Conservation (phyloP, 2,329 filamentous ascomycete species). For the Fusarium lateritium region DNA sequence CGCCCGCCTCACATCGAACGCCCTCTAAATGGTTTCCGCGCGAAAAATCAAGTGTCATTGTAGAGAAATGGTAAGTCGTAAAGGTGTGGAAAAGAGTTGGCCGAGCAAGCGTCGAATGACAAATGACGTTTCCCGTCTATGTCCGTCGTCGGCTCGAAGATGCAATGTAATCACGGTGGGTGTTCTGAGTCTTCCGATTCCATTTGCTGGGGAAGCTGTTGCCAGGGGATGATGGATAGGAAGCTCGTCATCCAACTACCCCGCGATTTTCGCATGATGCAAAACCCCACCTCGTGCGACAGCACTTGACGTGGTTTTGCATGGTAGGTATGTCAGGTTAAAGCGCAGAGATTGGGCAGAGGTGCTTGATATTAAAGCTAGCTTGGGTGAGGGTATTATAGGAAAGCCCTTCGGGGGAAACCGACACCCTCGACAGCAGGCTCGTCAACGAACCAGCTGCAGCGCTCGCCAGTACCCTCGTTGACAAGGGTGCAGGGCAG, state of each 20-base stretch:
- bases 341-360: slow-evolving; percentile 21
- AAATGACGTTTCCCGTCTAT: slow-evolving; percentile 24
- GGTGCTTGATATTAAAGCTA: slow-evolving; percentile 28
- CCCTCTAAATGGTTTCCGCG: slow-evolving; percentile 47
- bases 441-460: slow-evolving; percentile 95
- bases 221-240: slow-evolving; percentile 6
- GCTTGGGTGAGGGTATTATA: slow-evolving; percentile 53
- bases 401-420: slow-evolving; percentile 81
- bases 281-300: slow-evolving; percentile 19
- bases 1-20: slow-evolving; percentile 39
- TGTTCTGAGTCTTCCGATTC: neutral
- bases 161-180: slow-evolving; percentile 6
- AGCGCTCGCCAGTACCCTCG: slow-evolving; percentile 83
- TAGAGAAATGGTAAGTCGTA: slow-evolving; percentile 30
- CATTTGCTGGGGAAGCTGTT: slow-evolving; percentile 3
- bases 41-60: slow-evolving; percentile 23
- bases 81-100: slow-evolving; percentile 16
- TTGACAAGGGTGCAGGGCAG: slow-evolving; percentile 93
- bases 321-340: slow-evolving; percentile 26
- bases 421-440: slow-evolving; percentile 87
- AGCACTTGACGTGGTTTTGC: slow-evolving; percentile 18
- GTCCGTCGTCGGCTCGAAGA: slow-evolving; percentile 9
- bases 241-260: slow-evolving; percentile 37
- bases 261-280: slow-evolving; percentile 37
- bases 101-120: neutral